Evolutionary conservation across 2,329 filamentous ascomycete species (phyloP).

Genomic region (Aspergillus neoniger): DNA sequence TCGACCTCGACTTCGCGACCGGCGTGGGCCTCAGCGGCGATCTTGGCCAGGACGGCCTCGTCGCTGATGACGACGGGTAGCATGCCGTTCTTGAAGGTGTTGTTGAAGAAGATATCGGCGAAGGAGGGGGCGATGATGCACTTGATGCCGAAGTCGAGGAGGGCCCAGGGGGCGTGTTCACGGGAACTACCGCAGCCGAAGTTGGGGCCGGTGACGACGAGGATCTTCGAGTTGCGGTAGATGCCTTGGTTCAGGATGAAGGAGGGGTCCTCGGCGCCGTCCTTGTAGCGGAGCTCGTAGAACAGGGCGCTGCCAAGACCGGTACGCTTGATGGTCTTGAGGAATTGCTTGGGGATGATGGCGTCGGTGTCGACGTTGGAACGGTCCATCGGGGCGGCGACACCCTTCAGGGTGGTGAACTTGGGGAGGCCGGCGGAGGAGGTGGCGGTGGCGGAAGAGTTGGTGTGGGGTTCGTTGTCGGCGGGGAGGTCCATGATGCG

Average conservation of each 20-base stretch:
- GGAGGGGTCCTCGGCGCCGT: conserved; percentile 72
- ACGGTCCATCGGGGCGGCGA: conserved; percentile 82
- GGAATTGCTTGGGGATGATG: conserved; percentile 98
- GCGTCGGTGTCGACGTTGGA: conserved; percentile 97
- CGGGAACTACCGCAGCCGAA: conserved; percentile 92
- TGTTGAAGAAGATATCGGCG: conserved; percentile 98
- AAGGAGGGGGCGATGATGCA: conserved; percentile 87
- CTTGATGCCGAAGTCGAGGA: conserved; percentile 94
- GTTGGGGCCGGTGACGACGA: conserved; percentile 88
- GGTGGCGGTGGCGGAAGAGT: conserved; percentile 51
- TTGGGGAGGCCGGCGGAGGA: conserved; percentile 70
- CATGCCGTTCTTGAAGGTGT: conserved; percentile 99
- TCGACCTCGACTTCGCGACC: conserved; percentile 88
- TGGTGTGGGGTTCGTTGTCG: conserved; percentile 66
- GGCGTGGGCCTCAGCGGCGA: conserved; percentile 75
- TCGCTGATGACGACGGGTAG: conserved; percentile 77
- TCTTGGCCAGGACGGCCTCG: conserved; percentile 63
- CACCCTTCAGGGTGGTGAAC: conserved; percentile 80
- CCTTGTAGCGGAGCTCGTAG: conserved; percentile 77
- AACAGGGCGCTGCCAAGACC: conserved; percentile 88
- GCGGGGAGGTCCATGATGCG: conserved; percentile 63
- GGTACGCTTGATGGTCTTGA: conserved; percentile 98
- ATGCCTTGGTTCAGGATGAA: conserved; percentile 91
- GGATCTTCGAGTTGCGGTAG: conserved; percentile 80
- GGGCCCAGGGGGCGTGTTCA: conserved; percentile 95